Percentiles rank a stretch among this genome's conserved stretches.
These are phyloP conservation scores for Rhizopogon vinicolor DNA, from an alignment of 768 basidiomycete species.

Conservation along the genomic window DNA sequence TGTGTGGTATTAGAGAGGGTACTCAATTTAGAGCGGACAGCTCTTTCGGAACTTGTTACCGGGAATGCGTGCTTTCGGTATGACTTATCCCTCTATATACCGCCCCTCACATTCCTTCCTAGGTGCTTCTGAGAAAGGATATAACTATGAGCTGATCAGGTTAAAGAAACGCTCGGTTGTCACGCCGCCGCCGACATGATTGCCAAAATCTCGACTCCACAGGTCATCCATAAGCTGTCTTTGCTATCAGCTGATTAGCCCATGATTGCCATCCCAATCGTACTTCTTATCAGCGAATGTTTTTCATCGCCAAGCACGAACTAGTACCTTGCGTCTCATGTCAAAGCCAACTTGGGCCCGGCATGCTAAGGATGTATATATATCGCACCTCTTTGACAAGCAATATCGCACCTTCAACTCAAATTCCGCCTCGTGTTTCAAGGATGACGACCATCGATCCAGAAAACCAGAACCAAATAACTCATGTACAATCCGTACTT, in stretches of 20 bases:
- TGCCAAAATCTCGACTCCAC: constrained; percentile 58
- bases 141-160: too few species aligned
- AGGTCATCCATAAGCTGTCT: constrained; percentile 59
- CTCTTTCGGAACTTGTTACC: not conserved
- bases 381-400: not conserved
- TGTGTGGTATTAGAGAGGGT: not conserved
- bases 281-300: not conserved
- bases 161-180: too few species aligned
- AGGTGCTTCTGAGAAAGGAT: not conserved
- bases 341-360: not conserved
- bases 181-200: constrained; percentile 50
- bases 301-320: not conserved
- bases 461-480: not conserved
- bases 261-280: constrained; percentile 40
- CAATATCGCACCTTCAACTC: not conserved
- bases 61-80: not conserved
- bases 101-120: not conserved
- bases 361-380: not conserved
- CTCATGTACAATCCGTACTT: not conserved
- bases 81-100: not conserved
- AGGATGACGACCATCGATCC: not conserved
- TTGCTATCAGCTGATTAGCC: constrained; percentile 53
- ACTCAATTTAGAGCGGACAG: not conserved
- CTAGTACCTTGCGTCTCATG: not conserved
- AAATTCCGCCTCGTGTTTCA: not conserved